Conservation (phyloP, 805 yeast genomes). For the Dipodascus albidus region DNA sequence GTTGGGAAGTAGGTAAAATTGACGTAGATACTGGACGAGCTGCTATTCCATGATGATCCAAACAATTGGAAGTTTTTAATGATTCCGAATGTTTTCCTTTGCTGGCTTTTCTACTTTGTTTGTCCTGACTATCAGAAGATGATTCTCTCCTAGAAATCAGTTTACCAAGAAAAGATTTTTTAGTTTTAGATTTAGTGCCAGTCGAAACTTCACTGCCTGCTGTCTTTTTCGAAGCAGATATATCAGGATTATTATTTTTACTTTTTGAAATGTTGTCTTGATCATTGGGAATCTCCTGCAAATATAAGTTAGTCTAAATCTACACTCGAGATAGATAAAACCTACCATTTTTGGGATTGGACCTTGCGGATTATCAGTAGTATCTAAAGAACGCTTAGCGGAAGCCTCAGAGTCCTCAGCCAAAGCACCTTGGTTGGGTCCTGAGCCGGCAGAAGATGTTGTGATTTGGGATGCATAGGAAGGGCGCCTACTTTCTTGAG, state of each 20-base stretch:
- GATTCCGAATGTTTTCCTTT: slow-evolving; percentile 1
- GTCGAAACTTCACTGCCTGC: not conserved
- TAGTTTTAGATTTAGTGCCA: not conserved
- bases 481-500: slow-evolving; percentile 7
- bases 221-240: not conserved
- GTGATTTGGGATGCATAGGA: slow-evolving; percentile 10
- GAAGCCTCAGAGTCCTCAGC: too few relatives aligned
- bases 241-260: not conserved
- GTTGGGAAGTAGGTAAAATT: not conserved
- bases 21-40: not conserved
- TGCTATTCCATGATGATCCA: not conserved
- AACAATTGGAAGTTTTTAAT: slow-evolving; percentile 2
- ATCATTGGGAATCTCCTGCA: not conserved
- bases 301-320: not conserved
- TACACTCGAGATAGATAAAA: too few relatives aligned
- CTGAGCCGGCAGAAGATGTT: slow-evolving; percentile 6
- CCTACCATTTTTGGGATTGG: too few relatives aligned
- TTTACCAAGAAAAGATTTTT: slow-evolving; percentile 12
- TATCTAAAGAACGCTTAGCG: too few relatives aligned
- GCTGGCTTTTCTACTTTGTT: not conserved
- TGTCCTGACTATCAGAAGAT: slow-evolving; percentile 7
- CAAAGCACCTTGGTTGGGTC: not conserved
- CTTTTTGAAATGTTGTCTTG: not conserved
- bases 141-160: slow-evolving; percentile 14
- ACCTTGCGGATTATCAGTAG: too few relatives aligned